A percentile compares a stretch with the other conserved stretches of the same genome.
Conservation (phyloP, 495 filamentous ascomycete species). For the Podospora bellae-mahoneyi region DNA sequence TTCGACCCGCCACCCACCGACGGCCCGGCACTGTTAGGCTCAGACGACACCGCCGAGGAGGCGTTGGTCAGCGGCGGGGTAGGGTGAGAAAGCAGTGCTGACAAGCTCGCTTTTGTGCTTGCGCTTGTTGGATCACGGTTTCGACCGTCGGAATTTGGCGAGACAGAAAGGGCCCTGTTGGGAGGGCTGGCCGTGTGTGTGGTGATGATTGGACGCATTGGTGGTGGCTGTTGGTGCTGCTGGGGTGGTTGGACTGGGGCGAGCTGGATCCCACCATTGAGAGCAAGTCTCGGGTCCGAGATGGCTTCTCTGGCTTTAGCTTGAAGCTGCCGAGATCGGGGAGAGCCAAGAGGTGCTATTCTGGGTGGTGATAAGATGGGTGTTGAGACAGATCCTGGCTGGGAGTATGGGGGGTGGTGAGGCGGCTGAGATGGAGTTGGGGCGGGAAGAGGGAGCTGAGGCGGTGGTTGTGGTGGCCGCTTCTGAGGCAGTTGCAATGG, state of each 20-base stretch:
- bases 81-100: neutral
- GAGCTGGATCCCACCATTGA: constrained; percentile 25
- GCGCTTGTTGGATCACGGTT: constrained; percentile 14
- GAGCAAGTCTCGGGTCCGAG: constrained; percentile 34
- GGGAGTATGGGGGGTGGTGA: constrained; percentile 14
- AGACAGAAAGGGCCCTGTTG: constrained; percentile 29
- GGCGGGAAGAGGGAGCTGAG: constrained; percentile 13
- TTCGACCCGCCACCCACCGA: neutral
- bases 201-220: constrained; percentile 1
- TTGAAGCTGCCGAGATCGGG: constrained; percentile 40
- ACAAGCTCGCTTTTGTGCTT: constrained; percentile 37
- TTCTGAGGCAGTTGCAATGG: constrained; percentile 7
- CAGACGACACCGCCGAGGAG: neutral
- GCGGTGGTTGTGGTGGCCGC: constrained; percentile 16
- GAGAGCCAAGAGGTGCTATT: constrained; percentile 27
- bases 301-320: constrained; percentile 35
- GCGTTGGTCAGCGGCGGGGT: neutral
- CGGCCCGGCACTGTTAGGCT: neutral
- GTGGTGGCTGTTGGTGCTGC: constrained; percentile 1
- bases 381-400: neutral
- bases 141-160: constrained; percentile 29
- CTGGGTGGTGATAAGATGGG: neutral
- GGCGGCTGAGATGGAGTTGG: constrained; percentile 12
- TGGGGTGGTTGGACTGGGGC: constrained; percentile 9
- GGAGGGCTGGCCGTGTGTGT: constrained; percentile 22